A percentile compares a stretch with the other conserved stretches of the same genome.
These are phyloP conservation scores for Quercus rubra DNA, from an alignment of 306 rosid genomes.

Conservation along the genomic window DNA sequence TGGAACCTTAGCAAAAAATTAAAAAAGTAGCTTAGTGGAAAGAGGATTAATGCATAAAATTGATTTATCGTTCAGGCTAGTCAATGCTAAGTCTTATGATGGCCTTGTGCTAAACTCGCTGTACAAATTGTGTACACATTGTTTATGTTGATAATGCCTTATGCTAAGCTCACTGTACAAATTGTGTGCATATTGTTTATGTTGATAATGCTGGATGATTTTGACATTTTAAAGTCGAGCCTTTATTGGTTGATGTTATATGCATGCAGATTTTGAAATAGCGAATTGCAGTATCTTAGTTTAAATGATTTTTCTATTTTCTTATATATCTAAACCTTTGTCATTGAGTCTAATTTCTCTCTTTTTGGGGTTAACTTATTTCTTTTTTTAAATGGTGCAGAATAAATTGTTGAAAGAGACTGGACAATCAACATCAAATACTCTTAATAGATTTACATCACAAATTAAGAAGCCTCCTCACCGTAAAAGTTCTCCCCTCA, in stretches of 20 bases:
- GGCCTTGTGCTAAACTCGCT: conserved; percentile 2
- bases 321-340: neutral
- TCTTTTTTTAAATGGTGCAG: conserved; percentile 40
- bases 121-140: neutral
- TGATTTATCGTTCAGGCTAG: neutral
- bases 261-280: neutral
- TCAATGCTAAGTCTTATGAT: neutral
- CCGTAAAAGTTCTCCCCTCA: conserved; percentile 75
- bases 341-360: neutral
- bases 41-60: neutral
- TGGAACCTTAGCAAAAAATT: too few species aligned
- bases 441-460: conserved; percentile 59
- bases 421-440: conserved; percentile 40
- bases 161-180: neutral
- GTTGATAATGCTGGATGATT: neutral
- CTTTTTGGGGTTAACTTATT: neutral
- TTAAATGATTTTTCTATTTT: neutral
- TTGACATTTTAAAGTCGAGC: neutral
- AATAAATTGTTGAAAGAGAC: conserved; percentile 52
- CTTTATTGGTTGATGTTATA: neutral
- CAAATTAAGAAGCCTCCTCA: conserved; percentile 82
- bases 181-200: neutral
- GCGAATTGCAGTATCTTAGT: neutral
- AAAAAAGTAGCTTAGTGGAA: neutral
- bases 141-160: neutral